These are phyloP conservation scores for Xylariales sp. DNA, from an alignment of 2,329 filamentous ascomycete species.

Conservation along the genomic window DNA sequence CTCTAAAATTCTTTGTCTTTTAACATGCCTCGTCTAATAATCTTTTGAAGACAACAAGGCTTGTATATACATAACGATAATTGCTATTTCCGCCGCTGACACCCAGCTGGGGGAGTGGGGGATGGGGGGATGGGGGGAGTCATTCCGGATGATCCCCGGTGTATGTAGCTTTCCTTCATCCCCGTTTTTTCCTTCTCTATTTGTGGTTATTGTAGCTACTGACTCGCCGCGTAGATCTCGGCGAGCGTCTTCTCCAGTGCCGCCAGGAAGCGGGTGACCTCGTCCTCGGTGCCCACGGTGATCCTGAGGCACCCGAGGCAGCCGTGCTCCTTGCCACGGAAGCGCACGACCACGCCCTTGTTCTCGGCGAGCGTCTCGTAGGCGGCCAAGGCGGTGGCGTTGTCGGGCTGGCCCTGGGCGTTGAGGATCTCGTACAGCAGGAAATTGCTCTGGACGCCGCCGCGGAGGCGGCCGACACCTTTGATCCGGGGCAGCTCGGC, in stretches of 20 bases:
- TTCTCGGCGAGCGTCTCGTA: slow-evolving; percentile 84
- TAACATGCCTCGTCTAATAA: no score
- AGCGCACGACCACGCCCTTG: slow-evolving; percentile 86
- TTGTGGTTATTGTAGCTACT: no score
- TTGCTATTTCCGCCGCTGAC: no score
- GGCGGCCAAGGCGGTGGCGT: slow-evolving; percentile 69
- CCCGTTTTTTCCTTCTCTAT: no score
- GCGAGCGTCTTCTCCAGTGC: slow-evolving; percentile 53
- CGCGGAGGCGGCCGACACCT: slow-evolving; percentile 76
- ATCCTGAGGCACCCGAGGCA: slow-evolving; percentile 87
- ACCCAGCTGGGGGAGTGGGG: no score
- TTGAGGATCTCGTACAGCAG: slow-evolving; percentile 85
- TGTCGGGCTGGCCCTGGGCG: slow-evolving; percentile 68
- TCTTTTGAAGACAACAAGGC: no score
- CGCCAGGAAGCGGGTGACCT: slow-evolving; percentile 73
- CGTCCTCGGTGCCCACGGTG: slow-evolving; percentile 84
- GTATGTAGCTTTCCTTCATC: no score
- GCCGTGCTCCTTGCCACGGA: slow-evolving; percentile 87
- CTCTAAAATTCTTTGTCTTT: no score
- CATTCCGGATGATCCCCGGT: no score
- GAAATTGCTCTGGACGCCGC: slow-evolving; percentile 83
- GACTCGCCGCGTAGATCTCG: slow-evolving; percentile 38
- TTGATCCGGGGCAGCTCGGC: slow-evolving; percentile 67
- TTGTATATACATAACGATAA: no score
- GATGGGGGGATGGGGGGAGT: no score